phyloP scores from a whole-genome alignment of 768 basidiomycete genomes.

The Gloeopeniophorella convolvens region DNA sequence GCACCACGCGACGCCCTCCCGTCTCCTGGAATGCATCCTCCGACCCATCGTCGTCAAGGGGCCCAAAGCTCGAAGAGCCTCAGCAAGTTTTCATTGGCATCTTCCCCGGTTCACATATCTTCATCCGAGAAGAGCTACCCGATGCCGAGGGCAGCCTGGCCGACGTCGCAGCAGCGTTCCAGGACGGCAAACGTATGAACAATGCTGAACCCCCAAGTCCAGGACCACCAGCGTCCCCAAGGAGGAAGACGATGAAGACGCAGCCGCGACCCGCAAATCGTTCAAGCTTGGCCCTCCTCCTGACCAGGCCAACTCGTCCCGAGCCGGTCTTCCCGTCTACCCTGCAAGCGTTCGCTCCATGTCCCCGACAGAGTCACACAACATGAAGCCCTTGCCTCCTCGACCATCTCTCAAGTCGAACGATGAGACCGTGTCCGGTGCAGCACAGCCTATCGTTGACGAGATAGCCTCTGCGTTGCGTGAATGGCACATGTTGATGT shows the following conservation, averaged over 20 bases:
- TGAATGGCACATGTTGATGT: constrained; percentile 93
- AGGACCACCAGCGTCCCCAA: constrained; percentile 47
- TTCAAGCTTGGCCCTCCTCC: constrained; percentile 70
- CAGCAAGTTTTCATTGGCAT: constrained; percentile 93
- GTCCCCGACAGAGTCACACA: constrained; percentile 60
- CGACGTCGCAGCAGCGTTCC: constrained; percentile 54
- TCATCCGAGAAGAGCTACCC: constrained; percentile 76
- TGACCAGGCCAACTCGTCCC: constrained; percentile 66
- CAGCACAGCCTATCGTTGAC: constrained; percentile 85
- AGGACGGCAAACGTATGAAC: constrained; percentile 31
- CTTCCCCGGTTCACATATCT: constrained; percentile 86
- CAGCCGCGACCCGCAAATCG: constrained; percentile 41
- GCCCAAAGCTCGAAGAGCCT: constrained; percentile 63
- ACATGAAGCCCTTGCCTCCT: constrained; percentile 72
- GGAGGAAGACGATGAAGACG: constrained; percentile 63
- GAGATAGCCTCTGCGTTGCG: constrained; percentile 95
- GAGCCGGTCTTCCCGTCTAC: constrained; percentile 67
- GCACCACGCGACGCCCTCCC: constrained; percentile 67
- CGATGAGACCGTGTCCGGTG: constrained; percentile 85
- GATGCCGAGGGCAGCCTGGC: constrained; percentile 85
- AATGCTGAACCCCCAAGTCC: constrained; percentile 38
- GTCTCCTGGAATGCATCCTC: constrained; percentile 55
- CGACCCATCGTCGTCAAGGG: constrained; percentile 49
- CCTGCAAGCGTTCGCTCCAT: constrained; percentile 59
- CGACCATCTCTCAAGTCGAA: constrained; percentile 93